These are phyloP conservation scores for Globisporangium rhizosaccharum DNA, from an alignment of 352 stramenopile genomes.

Conservation along the genomic window DNA sequence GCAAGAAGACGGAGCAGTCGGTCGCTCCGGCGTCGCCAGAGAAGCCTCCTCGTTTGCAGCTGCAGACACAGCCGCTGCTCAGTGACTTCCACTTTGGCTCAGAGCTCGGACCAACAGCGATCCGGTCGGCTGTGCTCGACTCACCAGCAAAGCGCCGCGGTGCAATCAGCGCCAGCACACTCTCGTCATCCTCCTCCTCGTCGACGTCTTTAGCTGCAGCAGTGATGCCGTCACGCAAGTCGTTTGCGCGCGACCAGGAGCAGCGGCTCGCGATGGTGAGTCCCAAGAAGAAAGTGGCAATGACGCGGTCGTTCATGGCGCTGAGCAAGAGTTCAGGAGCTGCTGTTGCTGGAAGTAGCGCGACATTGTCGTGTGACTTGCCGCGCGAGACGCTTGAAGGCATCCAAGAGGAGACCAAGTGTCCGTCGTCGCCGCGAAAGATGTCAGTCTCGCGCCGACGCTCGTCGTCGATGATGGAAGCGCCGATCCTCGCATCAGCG, in stretches of 20 bases:
- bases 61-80: conserved; percentile 18
- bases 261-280: conserved; percentile 10
- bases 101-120: conserved; percentile 2
- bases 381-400: conserved; percentile 27
- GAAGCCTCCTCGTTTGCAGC: background rate
- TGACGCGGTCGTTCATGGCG: background rate
- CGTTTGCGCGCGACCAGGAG: conserved; percentile 22
- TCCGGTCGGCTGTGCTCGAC: background rate
- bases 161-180: background rate
- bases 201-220: background rate
- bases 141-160: conserved; percentile 23
- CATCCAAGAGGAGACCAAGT: conserved; percentile 32
- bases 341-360: background rate
- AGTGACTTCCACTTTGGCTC: conserved; percentile 37
- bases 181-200: conserved; percentile 5
- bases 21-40: background rate
- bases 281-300: conserved; percentile 12
- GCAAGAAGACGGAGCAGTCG: conserved; percentile 7
- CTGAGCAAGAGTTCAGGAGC: background rate
- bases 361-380: background rate
- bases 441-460: conserved; percentile 15
- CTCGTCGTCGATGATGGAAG: conserved; percentile 22
- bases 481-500: conserved; percentile 55
- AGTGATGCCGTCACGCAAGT: conserved; percentile 9
- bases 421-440: conserved; percentile 17